Evolutionary conservation across 208 protist species (phyloP), one percentile per base, ranked within the genome.

Genomic region (Wallacemonas sp.): DNA sequence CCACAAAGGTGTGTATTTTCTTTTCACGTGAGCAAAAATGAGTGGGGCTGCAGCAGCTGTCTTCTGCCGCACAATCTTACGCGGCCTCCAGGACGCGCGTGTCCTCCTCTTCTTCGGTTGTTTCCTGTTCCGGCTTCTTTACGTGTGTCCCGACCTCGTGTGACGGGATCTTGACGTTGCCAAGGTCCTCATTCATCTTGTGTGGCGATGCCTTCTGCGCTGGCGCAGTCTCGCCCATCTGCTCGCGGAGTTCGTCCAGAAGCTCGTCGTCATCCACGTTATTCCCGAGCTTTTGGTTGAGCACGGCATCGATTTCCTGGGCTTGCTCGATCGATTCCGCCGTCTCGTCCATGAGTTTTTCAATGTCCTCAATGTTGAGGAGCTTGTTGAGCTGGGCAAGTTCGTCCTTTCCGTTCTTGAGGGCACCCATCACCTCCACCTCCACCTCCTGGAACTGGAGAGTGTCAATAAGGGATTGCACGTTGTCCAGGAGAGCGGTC

Each of bases 321-420:
- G 90, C 82, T 49, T 92, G 77, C 42, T 85, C 85, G 22, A 95
- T 66, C 22, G 85, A 85, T 57, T 95, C 87, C 20, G 65, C 79
- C 16, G 85, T 84, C 62, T 82, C 77, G 50, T 86, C 70, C 87
- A 95, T 93, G 14, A 93, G 77, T 26, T 81, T 78, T 55, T 87
- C 72, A 46, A 95, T 79, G 52, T 95, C 90, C 52, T 92, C 87
- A 41, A 93, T 77, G 38, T 93, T 87, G n/a, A 93, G 78, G 73
- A 93, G 86, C 42, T 84, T 83, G 69, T 95, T 92, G 8, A 95
- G 72, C 25, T 76, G 79, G 28, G 83, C 78, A 11, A 95, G 74
- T 62, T 93, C 87, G 8, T 75, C 70, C 50, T 92, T 92, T 4
- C 90, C 90, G 32, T 78, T 72, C 62, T 82, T 81, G 52, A 95